phyloP scores from a whole-genome alignment of 1,284 basidiomycete genomes.

The Pseudomicrostroma phylloplanum region DNA sequence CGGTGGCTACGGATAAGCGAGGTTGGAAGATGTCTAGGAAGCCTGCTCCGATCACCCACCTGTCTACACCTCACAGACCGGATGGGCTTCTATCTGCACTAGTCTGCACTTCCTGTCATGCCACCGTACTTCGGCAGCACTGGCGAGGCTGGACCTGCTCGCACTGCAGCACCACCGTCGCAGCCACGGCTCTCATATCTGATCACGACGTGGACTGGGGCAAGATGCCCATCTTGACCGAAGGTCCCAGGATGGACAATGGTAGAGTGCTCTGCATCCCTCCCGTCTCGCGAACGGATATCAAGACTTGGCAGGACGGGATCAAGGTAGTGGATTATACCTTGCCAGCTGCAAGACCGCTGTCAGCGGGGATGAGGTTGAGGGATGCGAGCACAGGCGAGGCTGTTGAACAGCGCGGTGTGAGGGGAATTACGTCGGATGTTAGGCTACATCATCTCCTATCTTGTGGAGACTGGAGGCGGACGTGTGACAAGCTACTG shows the following conservation, averaged over 20 bases:
- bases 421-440: background rate
- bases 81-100: background rate
- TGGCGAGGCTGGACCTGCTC: background rate
- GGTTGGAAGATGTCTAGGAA: background rate
- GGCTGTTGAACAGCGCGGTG: background rate
- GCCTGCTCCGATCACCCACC: background rate
- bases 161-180: background rate
- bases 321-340: background rate
- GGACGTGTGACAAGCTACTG: background rate
- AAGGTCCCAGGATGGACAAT: background rate
- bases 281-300: background rate
- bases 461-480: background rate
- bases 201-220: background rate
- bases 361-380: background rate
- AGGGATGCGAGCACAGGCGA: background rate
- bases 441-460: background rate
- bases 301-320: background rate
- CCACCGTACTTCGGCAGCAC: background rate
- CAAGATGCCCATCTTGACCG: background rate
- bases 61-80: background rate
- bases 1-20: background rate
- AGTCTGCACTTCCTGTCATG: background rate
- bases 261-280: background rate
- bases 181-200: background rate
- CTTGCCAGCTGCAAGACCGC: background rate